Evolutionary conservation across 2,329 filamentous ascomycete genomes (phyloP), one percentile per base, ranked within the genome.

Genomic region (Spiromastix sp.): DNA sequence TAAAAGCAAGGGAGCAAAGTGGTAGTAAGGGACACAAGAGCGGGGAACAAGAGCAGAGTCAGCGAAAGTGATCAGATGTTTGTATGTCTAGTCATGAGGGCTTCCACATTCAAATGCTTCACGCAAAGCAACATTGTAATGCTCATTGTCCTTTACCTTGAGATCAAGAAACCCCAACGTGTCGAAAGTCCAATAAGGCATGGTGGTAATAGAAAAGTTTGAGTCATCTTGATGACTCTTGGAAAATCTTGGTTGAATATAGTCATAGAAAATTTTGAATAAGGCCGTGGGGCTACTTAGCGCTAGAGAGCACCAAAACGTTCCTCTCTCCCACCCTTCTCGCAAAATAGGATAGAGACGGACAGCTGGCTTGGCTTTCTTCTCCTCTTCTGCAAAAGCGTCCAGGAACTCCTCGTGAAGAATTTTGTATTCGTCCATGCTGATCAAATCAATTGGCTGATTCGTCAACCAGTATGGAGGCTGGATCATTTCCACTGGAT

Each of bases 381-480:
- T 29, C 33, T 44, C 41, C 17, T 46, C 37, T 3, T 28, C 27
- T 13, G 17, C 28, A 5, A 44, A 27, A 18, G 36, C 30, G 9
- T 39, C 30, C 15, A 42, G 36, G 24, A 44, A 44, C 21, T 46
- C 39, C 13, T 11, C 29, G 9, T 28, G 30, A 25, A 38, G 28
- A 4, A 17, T 19, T 4, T 40, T 28, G 30, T 38, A 42, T 29
- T 34, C 33, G 5, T 43, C 37, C n/a, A 39, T 31, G 30, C 39
- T 30, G n/a, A 44, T 38, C 13, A 29, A 25, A 42, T 49, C 46
- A 4, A 47, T 41, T 8, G 36, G 21, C 19, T 37, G 35, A 29
- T 41, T 39, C 17, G 46, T 37, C 3, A 58, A 40, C 54, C 54
- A 59, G 33, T 44, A 43, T 2, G 51, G 56, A 5, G 50, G 45